A percentile compares a stretch with the other conserved stretches of the same genome.
Evolutionary conservation across 192 early-diverging fungal species (phyloP).

Genomic region (Fimicolochytrium jonesii): DNA sequence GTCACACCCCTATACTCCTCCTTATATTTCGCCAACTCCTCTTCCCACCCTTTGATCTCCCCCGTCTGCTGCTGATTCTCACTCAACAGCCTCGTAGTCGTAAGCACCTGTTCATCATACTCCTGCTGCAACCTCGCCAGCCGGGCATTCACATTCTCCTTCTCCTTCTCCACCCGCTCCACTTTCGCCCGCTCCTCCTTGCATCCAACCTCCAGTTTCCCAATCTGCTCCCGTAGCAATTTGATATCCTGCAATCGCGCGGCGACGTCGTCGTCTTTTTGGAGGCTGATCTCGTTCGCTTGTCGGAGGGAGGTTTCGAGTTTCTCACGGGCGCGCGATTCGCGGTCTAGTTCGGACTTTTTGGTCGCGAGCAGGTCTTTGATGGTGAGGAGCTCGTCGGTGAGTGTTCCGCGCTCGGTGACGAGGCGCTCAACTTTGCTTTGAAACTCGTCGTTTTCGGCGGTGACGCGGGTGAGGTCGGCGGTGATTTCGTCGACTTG

Average conservation of each 20-base stretch:
- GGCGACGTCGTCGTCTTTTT: constrained; percentile 41
- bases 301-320: constrained; percentile 35
- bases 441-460: constrained; percentile 33
- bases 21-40: constrained; percentile 38
- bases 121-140: constrained; percentile 40
- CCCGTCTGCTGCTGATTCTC: constrained; percentile 41
- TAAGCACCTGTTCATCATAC: constrained; percentile 45
- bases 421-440: constrained; percentile 17
- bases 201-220: constrained; percentile 31
- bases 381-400: constrained; percentile 42
- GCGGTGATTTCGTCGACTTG: constrained; percentile 22
- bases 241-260: constrained; percentile 31
- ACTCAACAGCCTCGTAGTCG: constrained; percentile 32
- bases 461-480: constrained; percentile 22
- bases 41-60: constrained; percentile 46
- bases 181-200: constrained; percentile 38
- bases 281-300: constrained; percentile 21
- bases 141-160: constrained; percentile 28
- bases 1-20: constrained; percentile 38
- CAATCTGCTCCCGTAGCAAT: constrained; percentile 26
- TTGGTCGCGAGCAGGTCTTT: constrained; percentile 51
- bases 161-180: constrained; percentile 34
- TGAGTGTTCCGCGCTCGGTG: constrained; percentile 27
- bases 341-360: constrained; percentile 50
- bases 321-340: constrained; percentile 41